Evolutionary conservation across 1,139 yeast species (phyloP).

Genomic region (Zygoascus sp.): DNA sequence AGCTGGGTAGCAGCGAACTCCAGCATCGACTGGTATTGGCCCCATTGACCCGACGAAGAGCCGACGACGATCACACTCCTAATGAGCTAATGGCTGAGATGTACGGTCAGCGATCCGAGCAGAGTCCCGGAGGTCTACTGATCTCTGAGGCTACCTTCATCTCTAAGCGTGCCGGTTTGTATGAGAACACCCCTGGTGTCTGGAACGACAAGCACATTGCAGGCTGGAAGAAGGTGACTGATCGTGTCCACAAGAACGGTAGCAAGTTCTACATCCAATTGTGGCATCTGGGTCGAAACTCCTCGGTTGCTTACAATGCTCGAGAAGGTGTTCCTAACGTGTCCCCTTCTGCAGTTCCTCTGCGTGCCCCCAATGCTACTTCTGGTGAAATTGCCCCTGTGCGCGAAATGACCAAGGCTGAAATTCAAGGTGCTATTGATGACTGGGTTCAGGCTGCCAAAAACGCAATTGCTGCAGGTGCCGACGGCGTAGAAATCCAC

Average conservation of each 20-base stretch:
- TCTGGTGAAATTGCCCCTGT: slow-evolving; percentile 36
- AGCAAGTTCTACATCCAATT: slow-evolving; percentile 38
- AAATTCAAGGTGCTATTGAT: slow-evolving; percentile 39
- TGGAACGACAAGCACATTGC: slow-evolving; percentile 41
- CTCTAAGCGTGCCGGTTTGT: slow-evolving; percentile 35
- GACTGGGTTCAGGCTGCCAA: slow-evolving; percentile 42
- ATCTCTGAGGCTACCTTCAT: slow-evolving; percentile 45
- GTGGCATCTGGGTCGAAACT: slow-evolving; percentile 42
- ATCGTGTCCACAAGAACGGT: slow-evolving; percentile 37
- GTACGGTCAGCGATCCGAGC: slow-evolving; percentile 48
- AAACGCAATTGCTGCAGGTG: slow-evolving; percentile 51
- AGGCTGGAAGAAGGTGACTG: slow-evolving; percentile 37
- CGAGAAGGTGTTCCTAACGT: slow-evolving; percentile 32
- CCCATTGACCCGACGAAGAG: slow-evolving; percentile 52
- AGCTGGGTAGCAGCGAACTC: slow-evolving; percentile 27
- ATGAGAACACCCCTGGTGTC: slow-evolving; percentile 41
- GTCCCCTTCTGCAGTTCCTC: slow-evolving; percentile 25
- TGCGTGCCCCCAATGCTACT: slow-evolving; percentile 27
- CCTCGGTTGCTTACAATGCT: slow-evolving; percentile 20
- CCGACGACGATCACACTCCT: slow-evolving; percentile 36
- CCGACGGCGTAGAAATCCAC: slow-evolving; percentile 67
- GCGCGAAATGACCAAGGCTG: slow-evolving; percentile 40
- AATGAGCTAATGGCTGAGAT: slow-evolving; percentile 46
- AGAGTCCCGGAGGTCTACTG: slow-evolving; percentile 46
- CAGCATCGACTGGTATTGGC: slow-evolving; percentile 46